A percentile compares a stretch with the other conserved stretches of the same genome.
Evolutionary conservation across 2,329 filamentous ascomycete genomes (phyloP).

Genomic region (Exophiala aquamarina): DNA sequence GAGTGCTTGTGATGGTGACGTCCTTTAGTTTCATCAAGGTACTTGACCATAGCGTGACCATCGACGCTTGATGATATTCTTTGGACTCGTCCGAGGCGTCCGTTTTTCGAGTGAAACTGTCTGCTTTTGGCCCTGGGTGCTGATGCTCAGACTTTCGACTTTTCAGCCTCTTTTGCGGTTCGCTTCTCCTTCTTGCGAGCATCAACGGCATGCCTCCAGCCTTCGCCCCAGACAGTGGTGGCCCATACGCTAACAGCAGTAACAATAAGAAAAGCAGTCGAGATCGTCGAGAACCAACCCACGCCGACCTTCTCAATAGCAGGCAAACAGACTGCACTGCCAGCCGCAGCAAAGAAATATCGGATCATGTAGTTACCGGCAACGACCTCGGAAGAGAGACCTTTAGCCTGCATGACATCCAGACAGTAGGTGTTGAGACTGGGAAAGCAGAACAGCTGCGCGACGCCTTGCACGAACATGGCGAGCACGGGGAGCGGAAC

Average conservation of each 20-base stretch:
- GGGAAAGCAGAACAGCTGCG: constrained; percentile 74
- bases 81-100: too few relatives aligned
- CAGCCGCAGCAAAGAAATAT: constrained; percentile 72
- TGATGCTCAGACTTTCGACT: too few relatives aligned
- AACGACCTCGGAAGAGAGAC: constrained; percentile 68
- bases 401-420: constrained; percentile 69
- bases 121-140: too few relatives aligned
- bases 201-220: constrained; percentile 58
- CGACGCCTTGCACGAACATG: constrained; percentile 73
- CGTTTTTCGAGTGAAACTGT: too few relatives aligned
- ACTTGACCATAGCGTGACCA: too few relatives aligned
- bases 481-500: constrained; percentile 64
- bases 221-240: constrained; percentile 50
- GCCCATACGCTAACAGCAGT: constrained; percentile 48
- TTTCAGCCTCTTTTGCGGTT: constrained; percentile 23
- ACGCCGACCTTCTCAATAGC: constrained; percentile 73
- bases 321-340: constrained; percentile 70
- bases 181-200: constrained; percentile 44
- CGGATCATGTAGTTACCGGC: constrained; percentile 78
- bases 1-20: too few relatives aligned
- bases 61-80: too few relatives aligned
- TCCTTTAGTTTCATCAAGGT: too few relatives aligned
- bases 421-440: constrained; percentile 77
- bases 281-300: constrained; percentile 78
- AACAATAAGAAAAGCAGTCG: constrained; percentile 55